Conservation (phyloP, 768 basidiomycete genomes). For the Pleurotus djamor region DNA sequence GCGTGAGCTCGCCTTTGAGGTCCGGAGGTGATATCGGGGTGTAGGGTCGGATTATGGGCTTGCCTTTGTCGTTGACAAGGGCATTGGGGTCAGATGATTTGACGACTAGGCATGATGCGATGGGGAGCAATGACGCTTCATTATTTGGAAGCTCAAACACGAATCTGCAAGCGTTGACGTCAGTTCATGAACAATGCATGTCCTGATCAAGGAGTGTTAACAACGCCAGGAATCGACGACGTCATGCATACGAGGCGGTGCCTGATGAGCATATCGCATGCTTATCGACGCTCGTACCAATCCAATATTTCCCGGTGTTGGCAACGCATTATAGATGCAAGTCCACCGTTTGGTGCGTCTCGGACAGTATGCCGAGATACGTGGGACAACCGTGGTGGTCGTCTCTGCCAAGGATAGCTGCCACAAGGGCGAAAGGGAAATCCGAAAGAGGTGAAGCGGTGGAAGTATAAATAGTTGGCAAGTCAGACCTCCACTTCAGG, state of each 20-base stretch:
- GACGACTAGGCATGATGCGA: conserved; percentile 78
- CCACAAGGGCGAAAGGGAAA: too few relatives aligned
- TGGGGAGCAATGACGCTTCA: conserved; percentile 73
- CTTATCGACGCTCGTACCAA: too few relatives aligned
- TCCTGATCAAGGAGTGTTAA: too few relatives aligned
- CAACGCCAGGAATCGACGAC: background rate
- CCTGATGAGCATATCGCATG: too few relatives aligned
- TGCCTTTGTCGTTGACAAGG: conserved; percentile 74
- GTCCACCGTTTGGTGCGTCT: background rate
- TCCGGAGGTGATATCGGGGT: conserved; percentile 87
- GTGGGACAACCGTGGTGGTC: background rate
- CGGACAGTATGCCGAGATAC: background rate
- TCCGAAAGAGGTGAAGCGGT: background rate
- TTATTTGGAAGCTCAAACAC: conserved; percentile 79
- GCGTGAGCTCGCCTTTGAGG: conserved; percentile 67
- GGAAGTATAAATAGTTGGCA: background rate
- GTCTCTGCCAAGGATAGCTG: background rate
- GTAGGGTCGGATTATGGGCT: conserved; percentile 88
- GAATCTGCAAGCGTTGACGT: background rate
- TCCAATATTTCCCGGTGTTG: too few relatives aligned
- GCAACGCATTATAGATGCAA: too few relatives aligned
- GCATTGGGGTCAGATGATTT: conserved; percentile 68
- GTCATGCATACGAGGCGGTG: background rate
- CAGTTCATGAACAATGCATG: too few relatives aligned
- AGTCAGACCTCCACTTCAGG: too few relatives aligned